Conservation (phyloP, 2,329 filamentous ascomycete genomes). For the Paraphoma chrysanthemicola region DNA sequence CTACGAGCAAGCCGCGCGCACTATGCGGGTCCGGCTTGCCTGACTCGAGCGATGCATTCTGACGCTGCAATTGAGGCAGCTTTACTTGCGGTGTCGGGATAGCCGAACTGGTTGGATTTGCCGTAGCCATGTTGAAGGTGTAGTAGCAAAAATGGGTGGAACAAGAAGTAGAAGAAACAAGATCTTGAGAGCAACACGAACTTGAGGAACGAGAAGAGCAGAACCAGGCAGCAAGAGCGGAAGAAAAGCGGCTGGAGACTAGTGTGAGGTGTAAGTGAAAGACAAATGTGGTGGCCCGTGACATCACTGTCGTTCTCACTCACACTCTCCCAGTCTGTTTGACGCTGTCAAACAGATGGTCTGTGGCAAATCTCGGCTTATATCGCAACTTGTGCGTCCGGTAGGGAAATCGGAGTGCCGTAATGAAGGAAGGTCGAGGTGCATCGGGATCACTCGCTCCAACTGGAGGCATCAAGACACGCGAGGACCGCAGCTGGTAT, state of each 20-base stretch:
- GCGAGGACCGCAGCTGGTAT: no score
- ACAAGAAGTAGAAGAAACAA: no score
- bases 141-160: background rate
- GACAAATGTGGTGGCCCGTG: background rate
- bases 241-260: background rate
- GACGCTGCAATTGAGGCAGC: slow-evolving; percentile 1
- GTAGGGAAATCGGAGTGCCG: no score
- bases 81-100: background rate
- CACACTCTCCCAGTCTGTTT: background rate
- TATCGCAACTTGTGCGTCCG: no score
- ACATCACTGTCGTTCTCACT: background rate
- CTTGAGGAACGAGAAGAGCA: background rate
- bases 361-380: no score
- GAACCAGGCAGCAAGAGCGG: background rate
- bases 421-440: no score
- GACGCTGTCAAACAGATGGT: no score
- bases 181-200: no score
- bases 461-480: no score
- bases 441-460: no score
- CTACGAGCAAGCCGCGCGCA: slow-evolving; percentile 6
- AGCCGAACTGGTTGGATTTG: background rate
- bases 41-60: background rate
- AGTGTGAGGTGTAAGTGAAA: background rate
- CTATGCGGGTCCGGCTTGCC: slow-evolving; percentile 1
- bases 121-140: background rate